These are phyloP conservation scores for Nicotiana attenuata DNA, from an alignment of 257 asterid genomes.

Conservation along the genomic window DNA sequence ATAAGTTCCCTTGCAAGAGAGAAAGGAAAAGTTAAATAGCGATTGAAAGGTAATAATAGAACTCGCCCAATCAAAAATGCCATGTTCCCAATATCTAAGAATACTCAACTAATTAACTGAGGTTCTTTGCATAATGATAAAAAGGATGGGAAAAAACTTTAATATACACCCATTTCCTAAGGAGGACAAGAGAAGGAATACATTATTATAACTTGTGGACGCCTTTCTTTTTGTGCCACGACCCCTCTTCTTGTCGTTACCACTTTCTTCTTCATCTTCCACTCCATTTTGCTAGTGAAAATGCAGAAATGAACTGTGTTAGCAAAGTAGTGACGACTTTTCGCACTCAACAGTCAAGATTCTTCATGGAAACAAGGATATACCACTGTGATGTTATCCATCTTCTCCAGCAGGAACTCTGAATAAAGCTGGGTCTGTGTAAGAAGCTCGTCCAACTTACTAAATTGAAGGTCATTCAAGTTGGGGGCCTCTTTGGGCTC, in stretches of 20 bases:
- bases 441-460: slow-evolving; percentile 84
- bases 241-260: slow-evolving; percentile 41
- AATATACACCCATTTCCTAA: background rate
- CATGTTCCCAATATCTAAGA: background rate
- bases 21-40: background rate
- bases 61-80: background rate
- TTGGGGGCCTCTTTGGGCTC: slow-evolving; percentile 39
- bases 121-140: background rate
- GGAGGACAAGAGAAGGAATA: slow-evolving; percentile 14
- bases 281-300: slow-evolving; percentile 35
- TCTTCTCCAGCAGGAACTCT: slow-evolving; percentile 88
- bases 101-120: background rate
- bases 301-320: slow-evolving; percentile 17
- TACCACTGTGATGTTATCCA: slow-evolving; percentile 75
- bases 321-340: background rate
- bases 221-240: slow-evolving; percentile 80
- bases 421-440: slow-evolving; percentile 89
- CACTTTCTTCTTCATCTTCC: slow-evolving; percentile 35
- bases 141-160: background rate
- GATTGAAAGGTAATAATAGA: background rate
- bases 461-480: slow-evolving; percentile 64
- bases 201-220: slow-evolving; percentile 50
- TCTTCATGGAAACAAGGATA: slow-evolving; percentile 4
- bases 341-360: background rate
- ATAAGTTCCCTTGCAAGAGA: background rate